Percentiles rank a stretch among this genome's conserved stretches.
phyloP scores from a whole-genome alignment of 2,329 filamentous ascomycete genomes.

The Leptosphaerulina australis region DNA sequence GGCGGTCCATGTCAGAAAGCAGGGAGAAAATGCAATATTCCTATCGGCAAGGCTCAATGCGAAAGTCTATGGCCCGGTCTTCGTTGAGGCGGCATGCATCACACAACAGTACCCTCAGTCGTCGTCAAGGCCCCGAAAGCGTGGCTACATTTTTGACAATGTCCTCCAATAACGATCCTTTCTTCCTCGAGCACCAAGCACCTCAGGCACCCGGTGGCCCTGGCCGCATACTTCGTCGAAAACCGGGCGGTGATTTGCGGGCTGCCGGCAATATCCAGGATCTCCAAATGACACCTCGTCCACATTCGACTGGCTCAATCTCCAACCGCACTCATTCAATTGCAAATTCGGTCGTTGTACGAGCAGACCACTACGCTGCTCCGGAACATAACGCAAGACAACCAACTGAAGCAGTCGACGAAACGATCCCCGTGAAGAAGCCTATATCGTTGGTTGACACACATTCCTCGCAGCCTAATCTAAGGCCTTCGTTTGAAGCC shows the following conservation, averaged over 20 bases:
- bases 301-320: constrained; percentile 56
- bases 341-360: constrained; percentile 47
- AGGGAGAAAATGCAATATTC: constrained; percentile 45
- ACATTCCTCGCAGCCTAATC: constrained; percentile 61
- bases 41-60: constrained; percentile 40
- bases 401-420: constrained; percentile 16
- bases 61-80: constrained; percentile 34
- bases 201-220: constrained; percentile 29
- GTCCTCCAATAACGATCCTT: constrained; percentile 51
- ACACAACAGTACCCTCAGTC: constrained; percentile 62
- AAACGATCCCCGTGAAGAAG: constrained; percentile 31
- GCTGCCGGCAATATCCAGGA: constrained; percentile 55
- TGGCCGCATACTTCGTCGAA: constrained; percentile 52
- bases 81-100: constrained; percentile 65
- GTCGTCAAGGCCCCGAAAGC: constrained; percentile 61
- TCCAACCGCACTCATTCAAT: constrained; percentile 53
- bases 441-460: constrained; percentile 55
- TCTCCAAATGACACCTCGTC: constrained; percentile 50
- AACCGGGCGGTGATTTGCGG: constrained; percentile 57
- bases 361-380: constrained; percentile 38
- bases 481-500: constrained; percentile 78
- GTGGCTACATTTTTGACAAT: constrained; percentile 61
- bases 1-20: constrained; percentile 41
- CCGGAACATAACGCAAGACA: constrained; percentile 20
- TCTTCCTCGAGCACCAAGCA: constrained; percentile 45